Conservation (phyloP, 164 flowering plant species). For the Malania oleifera region DNA sequence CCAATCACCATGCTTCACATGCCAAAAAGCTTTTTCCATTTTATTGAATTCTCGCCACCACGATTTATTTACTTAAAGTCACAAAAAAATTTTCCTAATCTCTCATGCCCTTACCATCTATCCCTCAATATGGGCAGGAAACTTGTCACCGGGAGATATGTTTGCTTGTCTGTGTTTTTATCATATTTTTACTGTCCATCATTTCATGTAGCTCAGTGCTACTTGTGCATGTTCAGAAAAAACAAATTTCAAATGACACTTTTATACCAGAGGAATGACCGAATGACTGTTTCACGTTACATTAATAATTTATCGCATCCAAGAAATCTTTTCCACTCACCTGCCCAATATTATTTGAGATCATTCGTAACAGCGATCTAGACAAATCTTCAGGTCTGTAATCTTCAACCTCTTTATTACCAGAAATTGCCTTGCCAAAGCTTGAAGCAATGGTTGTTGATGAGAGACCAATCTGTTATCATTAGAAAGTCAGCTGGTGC, state of each 20-base stretch:
- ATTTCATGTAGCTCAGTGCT: background rate
- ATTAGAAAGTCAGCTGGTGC: background rate
- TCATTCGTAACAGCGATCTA: slow-evolving; percentile 58
- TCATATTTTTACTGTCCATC: too few relatives aligned
- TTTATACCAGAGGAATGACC: background rate
- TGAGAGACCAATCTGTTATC: slow-evolving; percentile 53
- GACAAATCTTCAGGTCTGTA: slow-evolving; percentile 62
- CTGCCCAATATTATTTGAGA: slow-evolving; percentile 72
- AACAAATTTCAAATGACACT: background rate
- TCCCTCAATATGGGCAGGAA: too few relatives aligned
- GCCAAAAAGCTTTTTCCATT: too few relatives aligned
- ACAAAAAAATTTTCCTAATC: too few relatives aligned
- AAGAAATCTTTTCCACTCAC: slow-evolving; percentile 18
- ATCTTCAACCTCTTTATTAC: slow-evolving; percentile 51
- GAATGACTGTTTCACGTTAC: background rate
- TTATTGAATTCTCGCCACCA: too few relatives aligned
- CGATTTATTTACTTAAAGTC: too few relatives aligned
- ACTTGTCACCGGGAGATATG: too few relatives aligned
- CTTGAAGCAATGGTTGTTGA: slow-evolving; percentile 70
- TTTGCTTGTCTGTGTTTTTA: too few relatives aligned
- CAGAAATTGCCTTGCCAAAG: slow-evolving; percentile 63
- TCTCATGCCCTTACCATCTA: too few relatives aligned
- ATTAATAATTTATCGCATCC: background rate
- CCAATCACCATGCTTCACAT: too few relatives aligned
- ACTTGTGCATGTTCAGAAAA: background rate